Conservation (phyloP, 805 yeast species). For the Ogataea zsoltii region DNA sequence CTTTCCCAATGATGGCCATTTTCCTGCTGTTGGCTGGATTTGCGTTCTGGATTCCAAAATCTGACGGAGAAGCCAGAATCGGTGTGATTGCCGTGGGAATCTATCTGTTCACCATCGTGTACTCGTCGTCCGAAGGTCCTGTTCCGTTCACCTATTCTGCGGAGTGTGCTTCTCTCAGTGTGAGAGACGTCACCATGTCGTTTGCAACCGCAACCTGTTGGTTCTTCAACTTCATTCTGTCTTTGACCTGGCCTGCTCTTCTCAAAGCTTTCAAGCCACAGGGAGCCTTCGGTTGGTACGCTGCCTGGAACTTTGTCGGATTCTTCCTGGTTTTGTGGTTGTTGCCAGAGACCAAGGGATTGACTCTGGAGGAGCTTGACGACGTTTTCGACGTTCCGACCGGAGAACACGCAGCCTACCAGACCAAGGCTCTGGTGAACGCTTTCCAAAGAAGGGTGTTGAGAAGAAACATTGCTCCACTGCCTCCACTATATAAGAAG, state of each 20-base stretch:
- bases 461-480: constrained; percentile 46
- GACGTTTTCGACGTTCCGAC: constrained; percentile 65
- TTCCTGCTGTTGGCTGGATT: constrained; percentile 65
- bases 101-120: constrained; percentile 69
- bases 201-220: constrained; percentile 74
- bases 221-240: constrained; percentile 69
- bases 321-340: constrained; percentile 71
- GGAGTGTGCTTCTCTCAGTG: constrained; percentile 76
- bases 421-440: constrained; percentile 40
- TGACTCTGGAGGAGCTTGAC: constrained; percentile 76
- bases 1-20: constrained; percentile 64
- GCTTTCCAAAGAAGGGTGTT: constrained; percentile 47
- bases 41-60: constrained; percentile 65
- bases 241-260: constrained; percentile 80
- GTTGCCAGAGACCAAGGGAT: constrained; percentile 70
- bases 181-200: constrained; percentile 80
- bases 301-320: constrained; percentile 77
- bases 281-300: constrained; percentile 89
- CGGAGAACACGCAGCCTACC: constrained; percentile 52
- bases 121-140: constrained; percentile 86
- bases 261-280: constrained; percentile 65
- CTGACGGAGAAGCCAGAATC: constrained; percentile 48
- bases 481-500: constrained; percentile 57
- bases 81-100: constrained; percentile 74
- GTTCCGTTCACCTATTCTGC: constrained; percentile 89